phyloP scores from a whole-genome alignment of 2,329 filamentous ascomycete genomes.

The Aspergillus latus region DNA sequence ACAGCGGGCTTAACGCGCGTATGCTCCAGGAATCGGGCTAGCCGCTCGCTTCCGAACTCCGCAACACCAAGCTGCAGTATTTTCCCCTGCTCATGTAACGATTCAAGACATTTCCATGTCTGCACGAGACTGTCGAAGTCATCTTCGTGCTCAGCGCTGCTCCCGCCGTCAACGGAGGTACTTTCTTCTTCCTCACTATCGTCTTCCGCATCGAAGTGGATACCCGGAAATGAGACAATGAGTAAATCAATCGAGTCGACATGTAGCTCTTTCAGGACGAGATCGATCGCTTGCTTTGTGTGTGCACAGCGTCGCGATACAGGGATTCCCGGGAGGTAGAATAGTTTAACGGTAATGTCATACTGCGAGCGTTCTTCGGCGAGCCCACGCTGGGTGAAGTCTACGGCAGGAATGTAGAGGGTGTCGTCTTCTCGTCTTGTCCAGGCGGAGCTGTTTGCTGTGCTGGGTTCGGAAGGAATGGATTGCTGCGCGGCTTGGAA shows the following conservation, averaged over 20 bases:
- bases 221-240: conserved; percentile 88
- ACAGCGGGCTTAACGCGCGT: conserved; percentile 74
- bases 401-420: conserved; percentile 75
- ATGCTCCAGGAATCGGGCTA: conserved; percentile 71
- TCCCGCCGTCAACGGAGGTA: conserved; percentile 42
- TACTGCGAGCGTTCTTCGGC: conserved; percentile 81
- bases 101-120: conserved; percentile 68
- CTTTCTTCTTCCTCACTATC: conserved; percentile 71
- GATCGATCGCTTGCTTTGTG: conserved; percentile 71
- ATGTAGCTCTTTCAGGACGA: conserved; percentile 78
- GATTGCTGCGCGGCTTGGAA: conserved; percentile 72
- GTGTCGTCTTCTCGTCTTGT: conserved; percentile 62
- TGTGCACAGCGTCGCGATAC: conserved; percentile 65
- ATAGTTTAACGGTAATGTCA: conserved; percentile 93
- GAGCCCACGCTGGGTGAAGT: conserved; percentile 69
- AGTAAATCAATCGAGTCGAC: conserved; percentile 78
- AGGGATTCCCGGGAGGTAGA: conserved; percentile 76
- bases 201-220: conserved; percentile 90
- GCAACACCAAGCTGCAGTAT: conserved; percentile 79
- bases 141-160: conserved; percentile 42
- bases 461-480: conserved; percentile 18
- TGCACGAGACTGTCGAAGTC: conserved; percentile 65
- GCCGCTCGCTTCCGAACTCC: conserved; percentile 84
- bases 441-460: conserved; percentile 54
- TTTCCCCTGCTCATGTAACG: conserved; percentile 66